phyloP scores from a whole-genome alignment of 306 rosid species.

The Canavalia gladiata region DNA sequence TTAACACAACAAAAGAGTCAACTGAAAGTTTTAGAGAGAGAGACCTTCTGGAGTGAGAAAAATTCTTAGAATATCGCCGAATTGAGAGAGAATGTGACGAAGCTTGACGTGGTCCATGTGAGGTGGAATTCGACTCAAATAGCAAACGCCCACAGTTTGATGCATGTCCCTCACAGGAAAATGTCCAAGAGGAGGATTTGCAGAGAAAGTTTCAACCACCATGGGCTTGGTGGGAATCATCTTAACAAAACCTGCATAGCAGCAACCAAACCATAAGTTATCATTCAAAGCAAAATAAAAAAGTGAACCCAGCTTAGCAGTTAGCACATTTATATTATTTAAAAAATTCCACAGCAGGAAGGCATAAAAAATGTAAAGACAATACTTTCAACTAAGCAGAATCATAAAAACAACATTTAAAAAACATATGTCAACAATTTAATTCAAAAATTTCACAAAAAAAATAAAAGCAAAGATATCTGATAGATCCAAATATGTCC shows the following conservation, averaged over 20 bases:
- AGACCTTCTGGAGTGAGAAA: constrained; percentile 76
- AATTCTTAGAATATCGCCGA: constrained; percentile 74
- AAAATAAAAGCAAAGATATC: neutral
- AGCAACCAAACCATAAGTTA: neutral
- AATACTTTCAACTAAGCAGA: no score
- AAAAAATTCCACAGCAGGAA: no score
- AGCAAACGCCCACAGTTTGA: constrained; percentile 75
- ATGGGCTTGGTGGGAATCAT: constrained; percentile 60
- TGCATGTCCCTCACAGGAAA: constrained; percentile 72
- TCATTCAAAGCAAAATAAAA: neutral
- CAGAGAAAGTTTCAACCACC: constrained; percentile 55
- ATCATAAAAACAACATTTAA: no score
- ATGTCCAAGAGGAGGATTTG: constrained; percentile 67
- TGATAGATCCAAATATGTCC: neutral
- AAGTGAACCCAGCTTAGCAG: neutral
- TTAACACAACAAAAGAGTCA: neutral
- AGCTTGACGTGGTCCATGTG: constrained; percentile 80
- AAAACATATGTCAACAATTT: no score
- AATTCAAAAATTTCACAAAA: no score
- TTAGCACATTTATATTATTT: neutral
- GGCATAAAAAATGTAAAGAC: no score
- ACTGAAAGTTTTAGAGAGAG: neutral
- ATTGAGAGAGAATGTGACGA: constrained; percentile 77
- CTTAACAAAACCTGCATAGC: constrained; percentile 50
- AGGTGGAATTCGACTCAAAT: constrained; percentile 86